Evolutionary conservation across 108 stramenopile genomes (phyloP).

Genomic region (Schizochytrium sp.): DNA sequence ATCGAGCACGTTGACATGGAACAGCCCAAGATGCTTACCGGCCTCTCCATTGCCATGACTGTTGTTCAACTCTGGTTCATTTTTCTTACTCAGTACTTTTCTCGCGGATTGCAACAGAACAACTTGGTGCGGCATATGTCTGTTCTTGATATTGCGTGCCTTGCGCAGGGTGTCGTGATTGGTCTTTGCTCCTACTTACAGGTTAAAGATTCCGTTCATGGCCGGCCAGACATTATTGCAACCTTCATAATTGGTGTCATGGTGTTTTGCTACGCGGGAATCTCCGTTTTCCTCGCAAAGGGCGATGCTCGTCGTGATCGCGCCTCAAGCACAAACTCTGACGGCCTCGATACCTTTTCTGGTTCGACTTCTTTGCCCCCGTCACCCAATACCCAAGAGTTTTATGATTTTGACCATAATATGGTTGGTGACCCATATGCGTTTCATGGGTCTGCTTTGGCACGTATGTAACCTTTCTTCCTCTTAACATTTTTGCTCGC

Average conservation of each 20-base stretch:
- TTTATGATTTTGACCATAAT: slow-evolving; percentile 13
- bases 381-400: neutral
- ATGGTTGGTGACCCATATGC: slow-evolving; percentile 13
- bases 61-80: slow-evolving; percentile 30
- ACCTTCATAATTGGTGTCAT: neutral
- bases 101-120: neutral
- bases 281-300: neutral
- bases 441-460: neutral
- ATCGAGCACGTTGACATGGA: neutral
- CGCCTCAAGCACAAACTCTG: neutral
- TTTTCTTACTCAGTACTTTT: neutral
- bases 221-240: slow-evolving; percentile 13
- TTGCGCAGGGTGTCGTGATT: neutral
- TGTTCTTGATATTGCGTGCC: slow-evolving; percentile 3
- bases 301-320: neutral
- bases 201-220: neutral
- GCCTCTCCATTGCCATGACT: neutral
- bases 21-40: slow-evolving; percentile 12
- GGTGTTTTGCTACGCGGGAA: neutral
- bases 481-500: no score
- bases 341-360: no score
- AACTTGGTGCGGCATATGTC: neutral
- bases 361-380: neutral
- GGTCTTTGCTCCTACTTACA: slow-evolving; percentile 1
- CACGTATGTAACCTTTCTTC: no score